phyloP scores from a whole-genome alignment of 208 protist species.

The Trypanosoma vivax region DNA sequence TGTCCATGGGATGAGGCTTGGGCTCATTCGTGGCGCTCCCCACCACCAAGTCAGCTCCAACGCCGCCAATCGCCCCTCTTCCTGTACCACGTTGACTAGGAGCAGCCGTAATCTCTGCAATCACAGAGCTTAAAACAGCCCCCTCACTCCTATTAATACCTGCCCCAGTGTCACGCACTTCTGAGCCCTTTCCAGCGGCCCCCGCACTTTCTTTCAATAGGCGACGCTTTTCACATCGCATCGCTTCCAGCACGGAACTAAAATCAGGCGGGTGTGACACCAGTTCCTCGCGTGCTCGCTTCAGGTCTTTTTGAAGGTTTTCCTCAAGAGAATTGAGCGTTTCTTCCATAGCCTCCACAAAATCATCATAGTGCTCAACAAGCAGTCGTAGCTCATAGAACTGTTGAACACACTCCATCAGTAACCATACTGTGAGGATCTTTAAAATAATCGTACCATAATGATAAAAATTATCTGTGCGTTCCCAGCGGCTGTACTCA shows the following conservation, averaged over 20 bases:
- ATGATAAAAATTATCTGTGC: conserved; percentile 83
- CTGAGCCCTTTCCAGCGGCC: background rate
- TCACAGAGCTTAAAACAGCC: no score
- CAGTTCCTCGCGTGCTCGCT: conserved; percentile 34
- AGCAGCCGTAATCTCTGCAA: background rate
- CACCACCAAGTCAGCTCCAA: background rate
- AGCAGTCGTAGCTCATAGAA: conserved; percentile 76
- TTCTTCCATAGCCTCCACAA: conserved; percentile 54
- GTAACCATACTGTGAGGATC: conserved; percentile 52
- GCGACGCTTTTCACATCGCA: conserved; percentile 37
- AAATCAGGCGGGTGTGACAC: conserved; percentile 50
- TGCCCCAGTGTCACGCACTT: background rate
- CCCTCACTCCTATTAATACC: background rate
- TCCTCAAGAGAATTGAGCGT: conserved; percentile 37
- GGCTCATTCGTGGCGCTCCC: background rate
- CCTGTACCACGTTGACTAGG: background rate
- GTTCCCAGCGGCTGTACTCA: conserved; percentile 77
- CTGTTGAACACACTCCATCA: conserved; percentile 77
- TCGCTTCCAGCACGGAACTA: conserved; percentile 36
- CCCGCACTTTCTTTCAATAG: conserved; percentile 9
- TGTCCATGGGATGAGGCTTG: conserved; percentile 74
- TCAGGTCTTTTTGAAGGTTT: conserved; percentile 31
- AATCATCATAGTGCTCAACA: conserved; percentile 52
- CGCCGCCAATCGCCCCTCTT: background rate
- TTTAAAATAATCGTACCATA: conserved; percentile 67